Percentiles rank a stretch among this genome's conserved stretches.
These are phyloP conservation scores for Xylariaceae sp. DNA, from an alignment of 2,329 filamentous ascomycete genomes.

Conservation along the genomic window DNA sequence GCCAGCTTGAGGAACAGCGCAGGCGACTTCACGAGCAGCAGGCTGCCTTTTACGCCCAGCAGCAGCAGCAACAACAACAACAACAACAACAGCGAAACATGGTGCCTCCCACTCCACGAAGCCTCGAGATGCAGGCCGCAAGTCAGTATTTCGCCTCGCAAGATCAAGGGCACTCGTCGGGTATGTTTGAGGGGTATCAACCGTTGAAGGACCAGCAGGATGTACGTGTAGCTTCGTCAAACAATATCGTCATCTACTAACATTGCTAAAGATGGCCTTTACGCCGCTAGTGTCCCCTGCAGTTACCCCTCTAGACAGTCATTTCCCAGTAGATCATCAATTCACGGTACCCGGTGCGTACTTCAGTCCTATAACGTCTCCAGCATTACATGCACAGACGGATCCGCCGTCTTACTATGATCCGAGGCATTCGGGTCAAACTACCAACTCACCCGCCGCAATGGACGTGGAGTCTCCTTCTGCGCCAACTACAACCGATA, in stretches of 20 bases:
- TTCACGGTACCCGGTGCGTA: conserved; percentile 74
- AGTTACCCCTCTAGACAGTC: conserved; percentile 77
- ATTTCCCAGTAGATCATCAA: conserved; percentile 64
- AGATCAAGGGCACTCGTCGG: conserved; percentile 60
- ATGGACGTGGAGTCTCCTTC: conserved; percentile 58
- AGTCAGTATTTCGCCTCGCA: conserved; percentile 66
- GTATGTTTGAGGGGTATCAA: conserved; percentile 71
- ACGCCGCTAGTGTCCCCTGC: conserved; percentile 85
- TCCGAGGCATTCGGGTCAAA: conserved; percentile 47
- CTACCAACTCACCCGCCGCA: conserved; percentile 61
- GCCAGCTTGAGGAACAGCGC: conserved; percentile 63
- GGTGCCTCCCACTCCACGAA: conserved; percentile 81
- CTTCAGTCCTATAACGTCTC: conserved; percentile 84
- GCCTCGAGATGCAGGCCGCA: conserved; percentile 73
- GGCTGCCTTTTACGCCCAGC: conserved; percentile 58
- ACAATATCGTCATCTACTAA: conserved; percentile 33
- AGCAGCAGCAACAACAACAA: conserved; percentile 33
- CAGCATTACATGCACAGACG: conserved; percentile 76
- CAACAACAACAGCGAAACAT: conserved; percentile 59
- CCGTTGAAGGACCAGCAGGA: conserved; percentile 73
- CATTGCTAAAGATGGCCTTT: conserved; percentile 67
- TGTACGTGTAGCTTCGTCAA: conserved; percentile 47
- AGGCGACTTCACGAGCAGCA: conserved; percentile 49
- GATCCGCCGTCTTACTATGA: conserved; percentile 56
- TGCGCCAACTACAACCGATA: conserved; percentile 50